Conservation (phyloP, 176 grass and related monocot genomes). For the Triticum turgidum region DNA sequence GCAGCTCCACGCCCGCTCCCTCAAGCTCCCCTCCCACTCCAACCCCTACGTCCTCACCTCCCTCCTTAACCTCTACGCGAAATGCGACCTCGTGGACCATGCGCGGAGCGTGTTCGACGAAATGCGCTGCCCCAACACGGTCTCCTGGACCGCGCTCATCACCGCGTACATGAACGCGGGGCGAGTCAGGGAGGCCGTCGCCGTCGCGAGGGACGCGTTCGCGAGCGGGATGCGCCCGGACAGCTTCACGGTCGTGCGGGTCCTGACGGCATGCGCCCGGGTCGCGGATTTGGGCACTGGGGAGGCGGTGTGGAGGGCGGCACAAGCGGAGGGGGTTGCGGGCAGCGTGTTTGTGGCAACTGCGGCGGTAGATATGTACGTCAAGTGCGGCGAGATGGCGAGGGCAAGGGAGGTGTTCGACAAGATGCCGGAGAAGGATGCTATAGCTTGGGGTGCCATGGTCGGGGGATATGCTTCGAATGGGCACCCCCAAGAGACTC, state of each 20-base stretch:
- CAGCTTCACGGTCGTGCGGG: slow-evolving; percentile 47
- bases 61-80: slow-evolving; percentile 46
- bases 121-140: slow-evolving; percentile 43
- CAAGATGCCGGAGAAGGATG: slow-evolving; percentile 47
- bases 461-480: slow-evolving; percentile 68
- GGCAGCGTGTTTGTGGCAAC: slow-evolving; percentile 48
- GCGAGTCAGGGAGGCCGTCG: slow-evolving; percentile 10
- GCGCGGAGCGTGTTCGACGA: slow-evolving; percentile 61
- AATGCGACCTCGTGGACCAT: slow-evolving; percentile 32
- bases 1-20: slow-evolving; percentile 46
- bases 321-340: slow-evolving; percentile 19
- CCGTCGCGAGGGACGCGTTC: slow-evolving; percentile 18
- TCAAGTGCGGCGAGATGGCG: slow-evolving; percentile 57
- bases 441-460: slow-evolving; percentile 59
- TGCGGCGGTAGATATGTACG: slow-evolving; percentile 50
- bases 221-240: slow-evolving; percentile 41
- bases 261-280: slow-evolving; percentile 50
- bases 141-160: slow-evolving; percentile 72
- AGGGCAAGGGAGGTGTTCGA: slow-evolving; percentile 56
- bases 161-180: slow-evolving; percentile 46
- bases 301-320: slow-evolving; percentile 36
- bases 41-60: slow-evolving; percentile 58
- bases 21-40: slow-evolving; percentile 49
- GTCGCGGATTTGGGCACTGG: slow-evolving; percentile 40
- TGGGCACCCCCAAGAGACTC: slow-evolving; percentile 47